Evolutionary conservation across 2,329 filamentous ascomycete species (phyloP).

Genomic region (Fusarium heterosporum): DNA sequence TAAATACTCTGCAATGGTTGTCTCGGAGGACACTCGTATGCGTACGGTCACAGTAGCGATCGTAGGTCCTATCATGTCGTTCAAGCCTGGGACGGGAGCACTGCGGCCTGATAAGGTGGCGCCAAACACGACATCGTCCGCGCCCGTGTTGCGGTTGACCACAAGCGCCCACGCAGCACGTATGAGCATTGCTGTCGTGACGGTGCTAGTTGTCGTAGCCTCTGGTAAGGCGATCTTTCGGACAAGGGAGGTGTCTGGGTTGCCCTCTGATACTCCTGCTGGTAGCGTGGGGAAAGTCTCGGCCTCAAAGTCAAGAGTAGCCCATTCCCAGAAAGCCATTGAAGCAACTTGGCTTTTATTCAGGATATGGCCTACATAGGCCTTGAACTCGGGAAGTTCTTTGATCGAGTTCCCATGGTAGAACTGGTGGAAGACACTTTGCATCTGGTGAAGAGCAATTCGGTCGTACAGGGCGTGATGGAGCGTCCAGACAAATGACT

Average conservation of each 20-base stretch:
- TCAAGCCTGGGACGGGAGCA: slow-evolving; percentile 18
- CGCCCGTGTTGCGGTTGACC: slow-evolving; percentile 55
- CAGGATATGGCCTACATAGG: not conserved
- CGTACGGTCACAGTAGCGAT: slow-evolving; percentile 4
- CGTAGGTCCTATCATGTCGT: slow-evolving; percentile 3
- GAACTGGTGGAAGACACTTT: slow-evolving; percentile 2
- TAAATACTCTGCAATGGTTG: slow-evolving; percentile 10
- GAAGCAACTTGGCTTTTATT: slow-evolving; percentile 8
- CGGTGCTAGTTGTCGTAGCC: not conserved
- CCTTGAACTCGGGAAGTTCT: not conserved
- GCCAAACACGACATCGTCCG: slow-evolving; percentile 56
- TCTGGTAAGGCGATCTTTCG: not conserved
- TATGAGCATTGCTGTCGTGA: slow-evolving; percentile 8
- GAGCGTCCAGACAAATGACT: slow-evolving; percentile 12
- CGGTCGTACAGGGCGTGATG: slow-evolving; percentile 19
- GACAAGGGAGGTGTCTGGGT: not conserved
- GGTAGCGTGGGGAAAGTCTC: slow-evolving; percentile 11
- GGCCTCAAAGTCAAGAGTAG: slow-evolving; percentile 9
- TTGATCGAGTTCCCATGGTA: slow-evolving; percentile 5
- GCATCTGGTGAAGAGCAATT: slow-evolving; percentile 8
- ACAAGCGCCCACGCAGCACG: slow-evolving; percentile 9
- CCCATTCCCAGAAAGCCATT: slow-evolving; percentile 20
- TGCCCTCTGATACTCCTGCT: slow-evolving; percentile 5
- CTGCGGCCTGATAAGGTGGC: slow-evolving; percentile 57
- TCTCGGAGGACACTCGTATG: not conserved